Conservation (phyloP, 1,139 yeast species). For the Suhomyces coccinellae region DNA sequence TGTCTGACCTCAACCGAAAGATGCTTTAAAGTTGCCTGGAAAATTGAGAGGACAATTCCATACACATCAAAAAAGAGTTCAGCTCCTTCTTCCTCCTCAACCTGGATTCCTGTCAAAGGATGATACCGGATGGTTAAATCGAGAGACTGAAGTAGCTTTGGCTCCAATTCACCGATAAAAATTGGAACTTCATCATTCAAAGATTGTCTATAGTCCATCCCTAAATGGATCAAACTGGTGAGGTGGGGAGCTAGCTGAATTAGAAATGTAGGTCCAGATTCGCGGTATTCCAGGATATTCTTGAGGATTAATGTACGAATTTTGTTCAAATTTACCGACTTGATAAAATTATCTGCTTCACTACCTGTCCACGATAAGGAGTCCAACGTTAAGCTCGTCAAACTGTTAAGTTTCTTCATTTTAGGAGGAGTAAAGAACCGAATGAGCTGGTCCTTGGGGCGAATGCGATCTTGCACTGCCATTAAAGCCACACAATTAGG, state of each 20-base stretch:
- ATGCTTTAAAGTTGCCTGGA: constrained; percentile 23
- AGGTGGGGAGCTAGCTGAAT: constrained; percentile 26
- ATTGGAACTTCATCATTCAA: constrained; percentile 41
- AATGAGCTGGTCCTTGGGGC: constrained; percentile 15
- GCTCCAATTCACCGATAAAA: constrained; percentile 30
- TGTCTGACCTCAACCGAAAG: constrained; percentile 46
- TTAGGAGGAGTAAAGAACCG: constrained; percentile 18
- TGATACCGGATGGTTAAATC: constrained; percentile 49
- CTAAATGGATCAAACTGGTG: constrained; percentile 27
- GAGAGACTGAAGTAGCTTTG: constrained; percentile 25
- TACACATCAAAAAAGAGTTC: constrained; percentile 29
- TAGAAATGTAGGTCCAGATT: constrained; percentile 25
- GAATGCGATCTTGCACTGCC: neutral
- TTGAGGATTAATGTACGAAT: constrained; percentile 27
- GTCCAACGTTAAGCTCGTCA: constrained; percentile 28
- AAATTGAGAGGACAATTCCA: constrained; percentile 29
- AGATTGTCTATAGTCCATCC: constrained; percentile 48
- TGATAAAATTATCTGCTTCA: constrained; percentile 26
- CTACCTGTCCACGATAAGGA: constrained; percentile 26
- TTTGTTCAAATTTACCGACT: constrained; percentile 23
- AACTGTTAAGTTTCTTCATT: constrained; percentile 16
- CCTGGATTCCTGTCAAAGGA: constrained; percentile 28
- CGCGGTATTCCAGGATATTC: constrained; percentile 29
- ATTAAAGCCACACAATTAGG: neutral
- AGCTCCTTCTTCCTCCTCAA: constrained; percentile 13